Percentiles rank a stretch among this genome's conserved stretches.
Conservation (phyloP, 2,329 filamentous ascomycete species). For the Aspergillus sp. region DNA sequence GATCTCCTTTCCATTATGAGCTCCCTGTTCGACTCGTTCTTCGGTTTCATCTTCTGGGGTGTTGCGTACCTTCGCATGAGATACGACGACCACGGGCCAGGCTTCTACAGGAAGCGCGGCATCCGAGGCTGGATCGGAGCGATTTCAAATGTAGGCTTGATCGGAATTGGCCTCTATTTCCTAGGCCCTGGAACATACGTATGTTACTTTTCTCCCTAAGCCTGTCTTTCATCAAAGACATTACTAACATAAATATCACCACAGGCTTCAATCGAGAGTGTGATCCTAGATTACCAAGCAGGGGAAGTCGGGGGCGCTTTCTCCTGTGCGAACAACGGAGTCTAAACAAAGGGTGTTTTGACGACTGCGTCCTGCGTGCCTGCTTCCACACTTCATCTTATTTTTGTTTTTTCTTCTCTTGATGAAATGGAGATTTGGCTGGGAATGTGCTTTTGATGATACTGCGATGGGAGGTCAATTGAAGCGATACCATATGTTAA, state of each 20-base stretch:
- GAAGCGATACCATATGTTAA: neutral
- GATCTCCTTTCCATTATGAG: constrained; percentile 60
- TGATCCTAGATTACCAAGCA: constrained; percentile 66
- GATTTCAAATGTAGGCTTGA: constrained; percentile 69
- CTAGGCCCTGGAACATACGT: constrained; percentile 77
- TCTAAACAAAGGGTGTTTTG: constrained; percentile 24
- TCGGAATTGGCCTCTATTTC: constrained; percentile 76
- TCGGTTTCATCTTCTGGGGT: constrained; percentile 84
- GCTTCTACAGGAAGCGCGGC: constrained; percentile 42
- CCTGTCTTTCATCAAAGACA: constrained; percentile 40
- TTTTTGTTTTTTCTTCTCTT: constrained; percentile 1
- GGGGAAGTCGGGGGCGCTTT: constrained; percentile 71
- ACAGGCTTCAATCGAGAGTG: constrained; percentile 44
- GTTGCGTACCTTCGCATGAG: constrained; percentile 48
- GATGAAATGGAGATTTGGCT: neutral
- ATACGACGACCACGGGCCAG: constrained; percentile 39
- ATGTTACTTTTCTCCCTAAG: constrained; percentile 25
- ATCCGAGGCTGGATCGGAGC: constrained; percentile 44
- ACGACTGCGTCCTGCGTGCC: neutral
- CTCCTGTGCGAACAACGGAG: constrained; percentile 59
- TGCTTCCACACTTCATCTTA: constrained; percentile 6
- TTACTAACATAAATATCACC: neutral
- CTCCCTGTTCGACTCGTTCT: constrained; percentile 77
- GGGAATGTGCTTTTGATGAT: neutral
- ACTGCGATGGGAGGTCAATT: neutral